Evolutionary conservation across 805 yeast genomes (phyloP).

Genomic region (Monosporozyma aquatica): DNA sequence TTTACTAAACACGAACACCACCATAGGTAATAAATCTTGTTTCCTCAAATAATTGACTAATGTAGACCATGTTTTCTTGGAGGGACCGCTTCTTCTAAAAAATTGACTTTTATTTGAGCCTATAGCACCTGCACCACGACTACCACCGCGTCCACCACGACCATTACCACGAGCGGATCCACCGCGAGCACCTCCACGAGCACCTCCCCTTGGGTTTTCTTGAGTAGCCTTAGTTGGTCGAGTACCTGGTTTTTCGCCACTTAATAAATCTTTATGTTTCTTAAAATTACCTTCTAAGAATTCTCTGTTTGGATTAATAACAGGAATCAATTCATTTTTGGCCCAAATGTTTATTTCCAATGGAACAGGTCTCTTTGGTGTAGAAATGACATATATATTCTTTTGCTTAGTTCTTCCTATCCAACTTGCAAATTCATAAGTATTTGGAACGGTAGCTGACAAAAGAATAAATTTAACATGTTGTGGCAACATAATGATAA

Average conservation of each 20-base stretch:
- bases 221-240: conserved; percentile 22
- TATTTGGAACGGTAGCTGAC: conserved; percentile 98
- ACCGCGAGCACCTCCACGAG: conserved; percentile 15
- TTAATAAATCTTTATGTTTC: conserved; percentile 46
- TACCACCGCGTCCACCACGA: conserved; percentile 31
- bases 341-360: conserved; percentile 82
- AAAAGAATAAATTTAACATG: conserved; percentile 85
- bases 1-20: conserved; percentile 86
- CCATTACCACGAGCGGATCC: conserved; percentile 17
- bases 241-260: conserved; percentile 29
- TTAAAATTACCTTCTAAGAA: conserved; percentile 59
- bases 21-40: conserved; percentile 77
- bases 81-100: conserved; percentile 55
- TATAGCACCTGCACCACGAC: conserved; percentile 35
- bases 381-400: conserved; percentile 91
- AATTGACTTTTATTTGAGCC: conserved; percentile 31
- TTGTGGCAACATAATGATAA: conserved; percentile 93
- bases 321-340: conserved; percentile 59
- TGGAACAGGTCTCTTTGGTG: conserved; percentile 96
- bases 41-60: conserved; percentile 62
- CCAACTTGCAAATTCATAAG: conserved; percentile 97
- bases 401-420: conserved; percentile 94
- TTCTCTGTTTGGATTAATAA: conserved; percentile 63
- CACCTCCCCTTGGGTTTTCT: conserved; percentile 24
- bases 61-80: conserved; percentile 67